Conservation (phyloP, 345 rosid species). For the Pelargonium nanum region DNA sequence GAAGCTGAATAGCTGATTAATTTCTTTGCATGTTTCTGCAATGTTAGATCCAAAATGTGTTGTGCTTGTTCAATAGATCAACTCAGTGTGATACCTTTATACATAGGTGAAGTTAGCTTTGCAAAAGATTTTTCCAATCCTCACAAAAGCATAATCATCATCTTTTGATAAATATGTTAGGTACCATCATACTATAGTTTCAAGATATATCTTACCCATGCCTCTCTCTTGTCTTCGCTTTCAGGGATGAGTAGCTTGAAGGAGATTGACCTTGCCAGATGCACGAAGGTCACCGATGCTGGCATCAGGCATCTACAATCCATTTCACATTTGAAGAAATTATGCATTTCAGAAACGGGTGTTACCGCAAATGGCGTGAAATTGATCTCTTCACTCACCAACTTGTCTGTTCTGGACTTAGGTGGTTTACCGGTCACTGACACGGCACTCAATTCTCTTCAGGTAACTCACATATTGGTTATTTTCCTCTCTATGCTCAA, state of each 20-base stretch:
- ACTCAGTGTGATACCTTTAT: too few relatives aligned
- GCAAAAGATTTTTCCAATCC: background rate
- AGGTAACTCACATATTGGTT: slow-evolving; percentile 30
- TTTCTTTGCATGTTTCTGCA: background rate
- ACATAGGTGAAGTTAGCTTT: background rate
- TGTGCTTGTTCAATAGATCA: too few relatives aligned
- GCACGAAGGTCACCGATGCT: slow-evolving; percentile 62
- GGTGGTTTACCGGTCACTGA: slow-evolving; percentile 91
- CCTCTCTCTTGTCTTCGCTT: slow-evolving; percentile 1
- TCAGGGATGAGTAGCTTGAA: slow-evolving; percentile 56
- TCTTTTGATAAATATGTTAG: too few relatives aligned
- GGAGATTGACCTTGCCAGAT: slow-evolving; percentile 79
- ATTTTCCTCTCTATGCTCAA: background rate
- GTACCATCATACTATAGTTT: background rate
- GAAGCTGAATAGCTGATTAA: background rate
- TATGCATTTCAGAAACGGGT: slow-evolving; percentile 57
- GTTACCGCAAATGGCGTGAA: slow-evolving; percentile 49
- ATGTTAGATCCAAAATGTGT: too few relatives aligned
- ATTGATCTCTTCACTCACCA: slow-evolving; percentile 53
- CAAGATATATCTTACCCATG: background rate
- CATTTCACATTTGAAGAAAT: slow-evolving; percentile 46
- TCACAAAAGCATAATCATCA: background rate
- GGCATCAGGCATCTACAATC: slow-evolving; percentile 60
- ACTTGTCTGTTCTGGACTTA: slow-evolving; percentile 50
- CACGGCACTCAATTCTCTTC: slow-evolving; percentile 47